Evolutionary conservation across 2,329 filamentous ascomycete species (phyloP).

Genomic region (Phialemoniopsis sp.): DNA sequence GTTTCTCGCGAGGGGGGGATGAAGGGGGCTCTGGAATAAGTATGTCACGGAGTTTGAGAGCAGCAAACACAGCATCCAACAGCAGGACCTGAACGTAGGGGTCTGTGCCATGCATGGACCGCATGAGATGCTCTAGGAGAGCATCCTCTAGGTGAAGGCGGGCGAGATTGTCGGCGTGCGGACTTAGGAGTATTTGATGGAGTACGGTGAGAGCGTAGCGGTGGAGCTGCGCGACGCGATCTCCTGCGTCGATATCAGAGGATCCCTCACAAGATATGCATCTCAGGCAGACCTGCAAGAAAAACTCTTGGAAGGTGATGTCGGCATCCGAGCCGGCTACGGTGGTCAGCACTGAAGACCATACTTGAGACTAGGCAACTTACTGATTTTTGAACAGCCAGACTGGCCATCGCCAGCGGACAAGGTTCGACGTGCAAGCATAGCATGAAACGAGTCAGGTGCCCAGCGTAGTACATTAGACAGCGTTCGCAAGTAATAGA

Average conservation of each 20-base stretch:
- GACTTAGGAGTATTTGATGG: conserved; percentile 64
- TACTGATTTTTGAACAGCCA: conserved; percentile 45
- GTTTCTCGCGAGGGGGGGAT: conserved; percentile 36
- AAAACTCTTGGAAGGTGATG: conserved; percentile 62
- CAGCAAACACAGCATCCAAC: conserved; percentile 71
- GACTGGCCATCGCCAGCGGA: conserved; percentile 40
- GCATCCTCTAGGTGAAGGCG: conserved; percentile 65
- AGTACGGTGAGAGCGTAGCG: conserved; percentile 66
- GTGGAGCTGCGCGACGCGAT: conserved; percentile 63
- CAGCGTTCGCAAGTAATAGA: conserved; percentile 74
- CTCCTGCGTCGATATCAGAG: conserved; percentile 25
- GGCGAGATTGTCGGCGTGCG: conserved; percentile 54
- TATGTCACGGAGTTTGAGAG: conserved; percentile 61
- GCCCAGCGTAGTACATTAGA: conserved; percentile 68
- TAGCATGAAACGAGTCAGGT: conserved; percentile 65
- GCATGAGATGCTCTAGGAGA: conserved; percentile 64
- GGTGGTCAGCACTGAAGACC: conserved; percentile 13
- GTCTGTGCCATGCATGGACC: conserved; percentile 57
- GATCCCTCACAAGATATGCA: conserved; percentile 48
- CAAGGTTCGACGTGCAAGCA: conserved; percentile 60
- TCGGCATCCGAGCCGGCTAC: conserved; percentile 50
- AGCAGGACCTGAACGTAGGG: conserved; percentile 72
- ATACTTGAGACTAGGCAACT: conserved; percentile 20
- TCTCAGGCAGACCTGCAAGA: conserved; percentile 61
- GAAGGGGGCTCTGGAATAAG: conserved; percentile 35